phyloP scores from a whole-genome alignment of 2,329 filamentous ascomycete species.

The Basipetospora chlamydospora region DNA sequence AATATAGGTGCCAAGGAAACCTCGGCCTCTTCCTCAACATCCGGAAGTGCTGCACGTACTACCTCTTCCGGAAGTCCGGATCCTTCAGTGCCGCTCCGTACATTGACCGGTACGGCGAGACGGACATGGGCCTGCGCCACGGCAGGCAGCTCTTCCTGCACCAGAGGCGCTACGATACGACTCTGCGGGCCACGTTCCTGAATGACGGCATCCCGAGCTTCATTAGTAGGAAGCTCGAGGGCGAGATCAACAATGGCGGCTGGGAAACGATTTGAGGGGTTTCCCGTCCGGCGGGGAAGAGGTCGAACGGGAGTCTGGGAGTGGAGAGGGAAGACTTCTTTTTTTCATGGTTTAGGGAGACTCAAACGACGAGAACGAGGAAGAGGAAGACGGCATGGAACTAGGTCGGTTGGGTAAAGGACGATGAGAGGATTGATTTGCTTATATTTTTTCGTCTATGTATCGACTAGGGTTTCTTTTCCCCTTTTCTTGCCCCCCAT shows the following conservation, averaged over 20 bases:
- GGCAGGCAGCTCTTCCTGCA: constrained; percentile 84
- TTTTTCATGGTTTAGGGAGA: not conserved
- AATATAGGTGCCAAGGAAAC: constrained; percentile 63
- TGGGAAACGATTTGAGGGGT: constrained; percentile 68
- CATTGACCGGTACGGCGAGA: constrained; percentile 90
- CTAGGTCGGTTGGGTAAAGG: no score
- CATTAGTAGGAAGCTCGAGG: constrained; percentile 80
- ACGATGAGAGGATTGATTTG: no score
- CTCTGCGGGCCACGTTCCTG: constrained; percentile 70
- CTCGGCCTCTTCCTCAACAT: constrained; percentile 95
- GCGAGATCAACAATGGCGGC: constrained; percentile 91
- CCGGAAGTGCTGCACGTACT: constrained; percentile 84
- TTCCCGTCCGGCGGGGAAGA: not conserved
- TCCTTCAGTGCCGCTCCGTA: constrained; percentile 83
- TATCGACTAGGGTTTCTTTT: no score
- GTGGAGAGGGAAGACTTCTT: not conserved
- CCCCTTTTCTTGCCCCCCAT: no score
- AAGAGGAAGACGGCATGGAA: no score
- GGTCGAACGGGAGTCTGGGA: not conserved
- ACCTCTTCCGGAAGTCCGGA: constrained; percentile 68
- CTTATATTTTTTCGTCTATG: no score
- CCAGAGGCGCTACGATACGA: constrained; percentile 79
- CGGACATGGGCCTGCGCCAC: constrained; percentile 77
- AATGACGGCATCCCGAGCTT: constrained; percentile 75
- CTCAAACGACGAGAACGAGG: no score